phyloP scores from a whole-genome alignment of 2,329 filamentous ascomycete species.

The Trichoderma asperellum region DNA sequence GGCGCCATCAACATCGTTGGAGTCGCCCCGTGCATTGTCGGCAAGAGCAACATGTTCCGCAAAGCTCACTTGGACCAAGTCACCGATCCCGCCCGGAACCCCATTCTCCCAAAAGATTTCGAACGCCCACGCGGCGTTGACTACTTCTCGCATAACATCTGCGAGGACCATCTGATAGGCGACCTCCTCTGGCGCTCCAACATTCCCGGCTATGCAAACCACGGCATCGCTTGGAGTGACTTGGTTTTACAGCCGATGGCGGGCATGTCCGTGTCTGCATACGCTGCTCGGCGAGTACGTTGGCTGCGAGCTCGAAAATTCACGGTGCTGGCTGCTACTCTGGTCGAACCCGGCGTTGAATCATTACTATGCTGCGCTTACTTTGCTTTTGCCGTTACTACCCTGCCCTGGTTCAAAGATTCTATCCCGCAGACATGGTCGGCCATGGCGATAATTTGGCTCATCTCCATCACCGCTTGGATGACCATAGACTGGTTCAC shows the following conservation, averaged over 20 bases:
- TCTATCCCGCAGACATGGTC: conserved; percentile 68
- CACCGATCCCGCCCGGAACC: conserved; percentile 55
- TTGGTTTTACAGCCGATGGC: conserved; percentile 88
- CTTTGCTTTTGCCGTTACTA: conserved; percentile 77
- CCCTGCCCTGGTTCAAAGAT: conserved; percentile 65
- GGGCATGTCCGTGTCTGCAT: conserved; percentile 75
- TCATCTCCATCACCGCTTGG: conserved; percentile 69
- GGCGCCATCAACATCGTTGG: conserved; percentile 92
- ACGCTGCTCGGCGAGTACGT: conserved; percentile 78
- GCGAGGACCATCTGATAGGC: conserved; percentile 95
- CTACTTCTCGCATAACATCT: conserved; percentile 94
- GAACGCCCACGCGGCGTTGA: conserved; percentile 72
- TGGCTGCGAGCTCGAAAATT: conserved; percentile 96
- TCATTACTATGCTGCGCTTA: conserved; percentile 82
- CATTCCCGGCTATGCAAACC: conserved; percentile 70
- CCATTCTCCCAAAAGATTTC: conserved; percentile 46
- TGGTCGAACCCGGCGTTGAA: conserved; percentile 92
- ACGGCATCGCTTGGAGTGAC: conserved; percentile 83
- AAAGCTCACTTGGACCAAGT: conserved; percentile 84
- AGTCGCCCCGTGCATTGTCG: conserved; percentile 89
- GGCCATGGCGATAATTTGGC: conserved; percentile 68
- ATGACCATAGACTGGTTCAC: conserved; percentile 73
- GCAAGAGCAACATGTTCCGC: conserved; percentile 98
- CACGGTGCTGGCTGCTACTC: conserved; percentile 84
- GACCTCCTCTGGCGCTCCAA: conserved; percentile 83